Base-by-base conservation (phyloP, 345 rosid genomes). In the Citrus hindsii region DNA sequence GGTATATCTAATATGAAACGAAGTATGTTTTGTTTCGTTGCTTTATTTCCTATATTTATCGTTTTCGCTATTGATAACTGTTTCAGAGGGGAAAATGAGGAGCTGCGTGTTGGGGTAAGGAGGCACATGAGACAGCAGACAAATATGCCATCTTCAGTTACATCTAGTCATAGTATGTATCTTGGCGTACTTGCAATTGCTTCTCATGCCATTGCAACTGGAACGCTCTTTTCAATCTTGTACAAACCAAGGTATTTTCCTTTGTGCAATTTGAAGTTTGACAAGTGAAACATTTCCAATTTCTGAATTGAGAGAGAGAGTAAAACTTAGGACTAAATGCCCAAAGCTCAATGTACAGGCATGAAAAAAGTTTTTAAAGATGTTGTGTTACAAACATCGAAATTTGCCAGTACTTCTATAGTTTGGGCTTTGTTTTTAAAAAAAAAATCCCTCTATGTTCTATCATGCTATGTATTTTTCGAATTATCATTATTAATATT, bases 141-240 rank as follows among this genome's bases (percentile, higher is more conserved):
- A 22, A 96, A 85, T 73, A 87, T 94, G 87, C 94, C 97, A 40
- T 94, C 99, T 73, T 96, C 99, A 84, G 97, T 96, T 79, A 96
- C 92, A 80, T 96, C 99, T 78, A 94, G 97, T 84, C 98, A 96
- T 77, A 94, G 98, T 84, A 96, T 96, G 98, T 97, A 96, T 85
- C 93, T 94, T 53, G 99, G 99, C 59, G 99, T 96, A 78, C 97
- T 96, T 79, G 98, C 99, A 12, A 96, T 98, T 78, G 98, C 97
- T 42, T 94, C 98, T 78, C 98, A 97, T 89, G 98, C 99, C 82
- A 92, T 93, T 71, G 71, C 88, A 7, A 93, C 98, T 22, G 89
- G 93, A 86, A 94, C 98, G 60, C 92, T 97, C 84, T 97, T 97
- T 83, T 93, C 98, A 18, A 94, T 97, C 69, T 97, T 93, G 88